Conservation (phyloP, 2,329 filamentous ascomycete species). For the Fusarium musae region DNA sequence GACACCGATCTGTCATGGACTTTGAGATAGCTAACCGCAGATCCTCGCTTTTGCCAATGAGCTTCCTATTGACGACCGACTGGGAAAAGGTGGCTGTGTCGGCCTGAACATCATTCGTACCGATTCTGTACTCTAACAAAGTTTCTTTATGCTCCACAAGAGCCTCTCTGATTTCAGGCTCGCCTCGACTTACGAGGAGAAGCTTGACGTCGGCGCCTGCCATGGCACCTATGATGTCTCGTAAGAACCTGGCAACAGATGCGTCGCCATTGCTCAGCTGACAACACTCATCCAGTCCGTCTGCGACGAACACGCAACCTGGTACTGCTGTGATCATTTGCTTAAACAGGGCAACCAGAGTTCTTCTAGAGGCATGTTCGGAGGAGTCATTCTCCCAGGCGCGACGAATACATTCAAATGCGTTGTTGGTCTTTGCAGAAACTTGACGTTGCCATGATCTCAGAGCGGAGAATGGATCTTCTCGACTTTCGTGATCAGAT, state of each 20-base stretch:
- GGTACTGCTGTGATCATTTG: conserved; percentile 23
- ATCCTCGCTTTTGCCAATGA: conserved; percentile 41
- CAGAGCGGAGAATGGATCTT: conserved; percentile 42
- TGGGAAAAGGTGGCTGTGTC: conserved; percentile 39
- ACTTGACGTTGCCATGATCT: conserved; percentile 43
- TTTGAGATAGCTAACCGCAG: conserved; percentile 34
- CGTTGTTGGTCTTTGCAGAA: rapidly evolving
- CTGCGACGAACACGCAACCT: conserved; percentile 40
- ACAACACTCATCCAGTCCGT: conserved; percentile 52
- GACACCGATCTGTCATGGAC: conserved; percentile 41
- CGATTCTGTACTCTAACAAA: conserved; percentile 9
- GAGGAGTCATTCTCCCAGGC: conserved; percentile 34
- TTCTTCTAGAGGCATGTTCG: conserved; percentile 20
- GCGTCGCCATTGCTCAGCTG: neutral
- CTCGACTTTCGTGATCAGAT: conserved; percentile 38
- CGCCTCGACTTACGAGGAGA: conserved; percentile 43
- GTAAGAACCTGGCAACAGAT: conserved; percentile 33
- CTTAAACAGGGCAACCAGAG: conserved; percentile 35
- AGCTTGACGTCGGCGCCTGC: conserved; percentile 25
- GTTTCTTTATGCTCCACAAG: neutral
- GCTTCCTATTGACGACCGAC: conserved; percentile 44
- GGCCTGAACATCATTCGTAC: conserved; percentile 30
- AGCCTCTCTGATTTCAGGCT: conserved; percentile 36
- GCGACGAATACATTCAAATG: neutral
- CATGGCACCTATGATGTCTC: conserved; percentile 1